Evolutionary conservation across 169 alveolate species (phyloP).

Genomic region (Plasmodium malariae): DNA sequence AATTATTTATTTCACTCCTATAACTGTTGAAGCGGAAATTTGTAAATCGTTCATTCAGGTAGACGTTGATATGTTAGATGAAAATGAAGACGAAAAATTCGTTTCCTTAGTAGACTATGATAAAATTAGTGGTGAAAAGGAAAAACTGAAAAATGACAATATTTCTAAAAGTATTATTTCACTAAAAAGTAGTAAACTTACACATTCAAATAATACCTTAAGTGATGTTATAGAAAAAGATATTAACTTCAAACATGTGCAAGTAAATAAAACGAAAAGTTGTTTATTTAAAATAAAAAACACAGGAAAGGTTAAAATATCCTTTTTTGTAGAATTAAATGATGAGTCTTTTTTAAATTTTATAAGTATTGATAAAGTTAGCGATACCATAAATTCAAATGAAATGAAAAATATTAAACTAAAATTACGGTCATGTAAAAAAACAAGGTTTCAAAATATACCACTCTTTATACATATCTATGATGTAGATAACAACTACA

Average conservation of each 20-base stretch:
- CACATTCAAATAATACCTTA: background rate
- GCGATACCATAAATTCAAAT: constrained; percentile 40
- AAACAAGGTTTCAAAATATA: constrained; percentile 44
- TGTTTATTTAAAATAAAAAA: constrained; percentile 69
- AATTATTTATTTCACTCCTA: constrained; percentile 13
- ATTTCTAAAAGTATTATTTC: background rate
- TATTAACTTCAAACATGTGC: constrained; percentile 39
- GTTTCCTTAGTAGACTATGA: background rate
- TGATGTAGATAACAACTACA: constrained; percentile 49
- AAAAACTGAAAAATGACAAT: background rate
- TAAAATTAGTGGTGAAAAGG: background rate
- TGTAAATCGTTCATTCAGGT: constrained; percentile 56
- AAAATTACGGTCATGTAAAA: constrained; percentile 36
- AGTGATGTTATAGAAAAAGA: constrained; percentile 29
- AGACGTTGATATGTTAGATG: constrained; percentile 30
- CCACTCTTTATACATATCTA: constrained; percentile 41
- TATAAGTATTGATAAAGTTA: constrained; percentile 23
- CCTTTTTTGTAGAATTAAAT: constrained; percentile 33
- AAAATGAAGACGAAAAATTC: constrained; percentile 2
- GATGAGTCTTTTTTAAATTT: constrained; percentile 44
- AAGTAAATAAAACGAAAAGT: constrained; percentile 37
- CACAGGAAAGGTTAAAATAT: constrained; percentile 52
- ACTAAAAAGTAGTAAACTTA: constrained; percentile 2
- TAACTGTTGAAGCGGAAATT: constrained; percentile 39
- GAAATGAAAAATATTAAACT: constrained; percentile 43